Evolutionary conservation across 345 rosid genomes (phyloP), one percentile per base, ranked within the genome.

Genomic region (Acer campestre): DNA sequence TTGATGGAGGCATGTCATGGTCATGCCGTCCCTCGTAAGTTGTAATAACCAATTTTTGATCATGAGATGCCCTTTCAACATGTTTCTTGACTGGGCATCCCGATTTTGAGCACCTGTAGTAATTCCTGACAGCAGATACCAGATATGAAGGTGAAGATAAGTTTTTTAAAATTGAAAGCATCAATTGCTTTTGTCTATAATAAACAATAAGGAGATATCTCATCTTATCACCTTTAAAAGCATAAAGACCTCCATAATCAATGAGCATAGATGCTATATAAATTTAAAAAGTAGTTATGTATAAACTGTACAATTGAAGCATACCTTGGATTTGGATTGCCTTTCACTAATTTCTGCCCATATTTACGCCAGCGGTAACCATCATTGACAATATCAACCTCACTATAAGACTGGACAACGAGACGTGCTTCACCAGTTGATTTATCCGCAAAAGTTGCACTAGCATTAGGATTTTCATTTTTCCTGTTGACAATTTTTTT

Each of bases 331-430:
- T 95, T 87, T 44, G 97, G 95, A 77, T 91, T 95, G 77, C 99
- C 98, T 88, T 95, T 95, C 69, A 95, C 97, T 75, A 93, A 74
- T 83, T 95, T 95, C 85, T 93, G 99, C 77, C 99, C 99, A 83
- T 95, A 95, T 85, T 95, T 95, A 73, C 98, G 99, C 99, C 99
- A 95, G 42, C 98, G 94, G 75, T 90, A 94, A 46, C 98, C 98
- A 86, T 95, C 99, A 80, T 90, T 92, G 68, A 95, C 97, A 78
- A 88, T 84, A 82, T 91, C 91, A 79, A 86, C 81, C 80, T 83
- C 78, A 75, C 89, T 88, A 67, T 71, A 74, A 77, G 91, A 92
- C 83, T 91, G 92, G 67, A 91, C 83, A 42, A 90, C 89, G 67
- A 59, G 73, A 27, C 93, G 94, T 20, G 88, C 77, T 59, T 92